Evolutionary conservation across 1,284 basidiomycete species (phyloP), one percentile per base, ranked within the genome.

Genomic region (Rhodotorula mucilaginosa): DNA sequence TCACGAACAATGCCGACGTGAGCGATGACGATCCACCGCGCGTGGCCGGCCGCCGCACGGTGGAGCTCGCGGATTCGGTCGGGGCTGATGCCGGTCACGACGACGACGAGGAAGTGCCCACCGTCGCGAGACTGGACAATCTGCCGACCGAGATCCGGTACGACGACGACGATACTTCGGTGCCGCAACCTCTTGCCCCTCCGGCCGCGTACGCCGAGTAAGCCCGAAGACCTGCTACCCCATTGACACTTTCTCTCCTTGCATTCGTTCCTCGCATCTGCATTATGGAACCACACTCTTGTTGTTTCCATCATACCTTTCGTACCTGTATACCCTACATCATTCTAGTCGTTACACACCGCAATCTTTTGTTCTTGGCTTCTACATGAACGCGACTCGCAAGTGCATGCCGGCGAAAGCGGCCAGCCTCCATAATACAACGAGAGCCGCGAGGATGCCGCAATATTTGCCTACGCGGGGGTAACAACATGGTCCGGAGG

Each of bases 361-460:
- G 10, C 26, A 29, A 15, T n/a, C 31, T 29, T 29, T 4, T 18
- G 54, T 16, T 12, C 29, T 26, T 56, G 29, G 26, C 16, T 15
- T 62, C 63, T 67, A 69, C 58, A 72, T 8, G 49, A 58, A 63
- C n/a, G 51, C 51, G 16, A 70, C 65, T 13, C 59, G 47, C 6
- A 65, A 12, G 6, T 54, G 47, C 15, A 74, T 54, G 3, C 66
- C 71, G 13, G 59, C 56, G n/a, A 59, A 68, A 1, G 73, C 68
- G 12, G 67, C 29, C 1, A 65, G 44, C 1, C 75, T 57, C 58
- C 65, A 73, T 7, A 76, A n/a, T 19, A 76, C 61, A 13, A 73
- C 49, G 8, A 74, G 64, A 7, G 80, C 81, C 44, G 83, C 66
- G 57, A 81, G 65, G 67, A 84, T 82, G 3, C 81, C 83, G 49